Percentiles rank a stretch among this genome's conserved stretches.
phyloP scores from a whole-genome alignment of 768 basidiomycete genomes.

The button mushroom (Agaricus bisporus) region DNA sequence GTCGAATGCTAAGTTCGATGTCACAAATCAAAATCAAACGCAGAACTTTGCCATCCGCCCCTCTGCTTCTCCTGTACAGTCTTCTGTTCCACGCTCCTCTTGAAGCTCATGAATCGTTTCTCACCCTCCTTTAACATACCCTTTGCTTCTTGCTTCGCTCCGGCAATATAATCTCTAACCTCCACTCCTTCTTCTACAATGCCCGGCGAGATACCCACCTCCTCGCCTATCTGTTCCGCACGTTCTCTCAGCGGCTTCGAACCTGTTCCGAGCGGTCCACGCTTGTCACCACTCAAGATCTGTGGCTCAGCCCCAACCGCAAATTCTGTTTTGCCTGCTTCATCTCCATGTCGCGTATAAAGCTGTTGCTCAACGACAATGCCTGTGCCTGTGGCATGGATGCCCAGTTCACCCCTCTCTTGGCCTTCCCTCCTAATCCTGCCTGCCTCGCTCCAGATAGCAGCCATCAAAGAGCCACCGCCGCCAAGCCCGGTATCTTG shows the following conservation, averaged over 20 bases:
- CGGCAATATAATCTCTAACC: conserved; percentile 2
- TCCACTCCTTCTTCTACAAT: conserved; percentile 19
- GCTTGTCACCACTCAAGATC: conserved; percentile 61
- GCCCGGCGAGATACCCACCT: conserved; percentile 21
- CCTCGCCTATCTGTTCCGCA: conserved; percentile 23
- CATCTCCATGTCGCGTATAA: conserved; percentile 18
- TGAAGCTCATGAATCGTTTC: conserved; percentile 35
- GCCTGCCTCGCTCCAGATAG: conserved; percentile 67
- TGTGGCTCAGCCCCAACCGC: conserved; percentile 74
- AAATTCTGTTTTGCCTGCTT: conserved; percentile 28
- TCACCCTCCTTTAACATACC: conserved; percentile 26
- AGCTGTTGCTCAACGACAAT: conserved; percentile 46
- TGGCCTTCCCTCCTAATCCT: conserved; percentile 35
- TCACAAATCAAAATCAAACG: conserved; percentile 32
- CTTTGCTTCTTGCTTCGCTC: conserved; percentile 20
- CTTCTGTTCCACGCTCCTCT: conserved; percentile 37
- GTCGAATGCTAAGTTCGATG: not conserved
- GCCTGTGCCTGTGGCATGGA: conserved; percentile 58
- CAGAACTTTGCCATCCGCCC: conserved; percentile 43
- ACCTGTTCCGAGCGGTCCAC: conserved; percentile 54
- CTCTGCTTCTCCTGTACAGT: conserved; percentile 26
- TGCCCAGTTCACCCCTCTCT: conserved; percentile 32
- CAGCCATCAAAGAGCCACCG: conserved; percentile 46
- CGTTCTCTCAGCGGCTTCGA: conserved; percentile 36
- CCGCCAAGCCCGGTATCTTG: conserved; percentile 52